Base-by-base conservation (phyloP, 1,284 basidiomycete genomes). In the Inonotus obliquus region DNA sequence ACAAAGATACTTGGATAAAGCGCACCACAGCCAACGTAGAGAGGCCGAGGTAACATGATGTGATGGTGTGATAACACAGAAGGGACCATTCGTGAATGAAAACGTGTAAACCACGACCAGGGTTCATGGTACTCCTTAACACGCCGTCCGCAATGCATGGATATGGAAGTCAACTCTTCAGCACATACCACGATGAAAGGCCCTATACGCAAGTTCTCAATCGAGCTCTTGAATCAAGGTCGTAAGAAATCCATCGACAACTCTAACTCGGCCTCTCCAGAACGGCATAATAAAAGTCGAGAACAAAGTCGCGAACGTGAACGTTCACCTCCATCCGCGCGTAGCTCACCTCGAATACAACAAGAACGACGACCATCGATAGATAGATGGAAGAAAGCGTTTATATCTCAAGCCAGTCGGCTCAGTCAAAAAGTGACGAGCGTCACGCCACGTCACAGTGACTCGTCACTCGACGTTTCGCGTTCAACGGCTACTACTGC, bases 381-480 rank as follows among this genome's bases (percentile, higher is more conserved):
- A 6, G 27, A 52, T 11, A n/a, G 55, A 27, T 48, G 37, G 37
- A 35, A 21, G 14, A 21, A 21, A n/a, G 38, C 38, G 21, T 10
- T 57, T n/a, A 47, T 57, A 14, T 57, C 55, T 11, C 37, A 57
- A 19, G 55, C 55, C 29, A n/a, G 17, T 17, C 17, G 19, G 10
- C n/a, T 44, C 4, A 9, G 32, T 4, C 52, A 54, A 19, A 21
- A 19, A 54, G 35, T 32, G 23, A 32, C 39, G 23, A 39, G 55
- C 47, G 55, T 57, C 39, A 57, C 55, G 35, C 41, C 55, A 13
- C 55, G 55, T 41, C 32, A 32, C 32, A 32, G 32, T 32, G 39
- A 39, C 9, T 57, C 55, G 39, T 48, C 55, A 29, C 55, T 57
- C 41, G 55, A 57, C 55, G n/a, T 57, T 19, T 44, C 41, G 19